Base-by-base conservation (phyloP, 345 rosid species). In the Salix suchowensis region DNA sequence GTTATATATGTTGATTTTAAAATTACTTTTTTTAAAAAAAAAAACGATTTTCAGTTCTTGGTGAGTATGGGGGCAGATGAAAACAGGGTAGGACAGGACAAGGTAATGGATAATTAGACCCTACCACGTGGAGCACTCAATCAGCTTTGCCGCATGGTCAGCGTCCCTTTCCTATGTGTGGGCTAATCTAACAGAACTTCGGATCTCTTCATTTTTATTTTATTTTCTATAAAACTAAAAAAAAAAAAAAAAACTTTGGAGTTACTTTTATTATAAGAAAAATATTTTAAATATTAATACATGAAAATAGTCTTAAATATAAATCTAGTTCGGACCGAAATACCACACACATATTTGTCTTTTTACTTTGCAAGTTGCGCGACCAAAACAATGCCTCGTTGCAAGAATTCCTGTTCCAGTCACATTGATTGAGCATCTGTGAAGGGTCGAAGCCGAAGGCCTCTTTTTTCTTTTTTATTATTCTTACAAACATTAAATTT, bases 121-220 rank as follows among this genome's bases (percentile, higher is more conserved):
- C 69, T 46, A 62, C 82, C 82, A 75, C 74, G 82, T 77, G 82
- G 55, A 24, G 30, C 14, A 48, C 69, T 15, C 32, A 67, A 14
- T 71, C 76, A 55, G n/a, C 21, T 26, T 26, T 70, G 14, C 67
- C 42, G 23, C 40, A 24, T 37, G 39, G 11, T 14, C 34, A 7
- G 54, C 10, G 62, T 37, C 11, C 32, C 60, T 42, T 32, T 0
- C n/a, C 2, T 50, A 36, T 42, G 46, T 10, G 1, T 10, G 46
- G 46, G 46, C 13, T 40, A 40, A 40, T 62, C 66, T 2, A 28
- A 28, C 66, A 62, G 8, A 6, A 26, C 52, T 46, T 15, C 18
- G 18, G 6, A 46, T 46, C 19, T 46, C 16, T 46, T 46, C 6
- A 40, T 40, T 7, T 40, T 40, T 40, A 0, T 40, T 40, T 10